Percentiles rank a stretch among this genome's conserved stretches.
phyloP scores from a whole-genome alignment of 1,284 basidiomycete species.

The Rhodotorula glutinis region DNA sequence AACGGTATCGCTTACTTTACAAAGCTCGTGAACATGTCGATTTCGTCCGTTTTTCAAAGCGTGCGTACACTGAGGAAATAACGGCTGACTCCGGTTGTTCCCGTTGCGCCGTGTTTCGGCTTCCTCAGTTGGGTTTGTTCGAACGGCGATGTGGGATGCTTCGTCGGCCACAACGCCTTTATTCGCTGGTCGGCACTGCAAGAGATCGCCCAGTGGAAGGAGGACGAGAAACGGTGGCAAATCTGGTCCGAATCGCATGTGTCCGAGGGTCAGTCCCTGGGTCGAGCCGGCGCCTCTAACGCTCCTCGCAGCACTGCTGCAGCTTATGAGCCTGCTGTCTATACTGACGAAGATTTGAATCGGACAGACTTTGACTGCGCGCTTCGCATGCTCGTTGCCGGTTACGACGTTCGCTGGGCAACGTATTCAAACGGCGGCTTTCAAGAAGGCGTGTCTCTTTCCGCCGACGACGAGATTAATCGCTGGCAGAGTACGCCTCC shows the following conservation, averaged over 20 bases:
- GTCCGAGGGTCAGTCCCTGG: conserved; percentile 45
- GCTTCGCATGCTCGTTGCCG: conserved; percentile 41
- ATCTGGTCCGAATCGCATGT: conserved; percentile 79
- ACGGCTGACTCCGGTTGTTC: too few relatives aligned
- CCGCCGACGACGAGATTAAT: conserved; percentile 49
- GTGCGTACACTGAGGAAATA: too few relatives aligned
- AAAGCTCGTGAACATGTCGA: conserved; percentile 6
- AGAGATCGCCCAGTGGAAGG: conserved; percentile 51
- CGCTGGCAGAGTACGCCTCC: conserved; percentile 23
- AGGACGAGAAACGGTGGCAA: conserved; percentile 56
- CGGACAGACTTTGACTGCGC: conserved; percentile 62
- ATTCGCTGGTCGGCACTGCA: conserved; percentile 79
- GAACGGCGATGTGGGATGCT: conserved; percentile 55
- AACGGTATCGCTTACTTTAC: conserved; percentile 75
- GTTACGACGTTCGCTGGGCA: conserved; percentile 77
- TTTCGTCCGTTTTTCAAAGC: not conserved
- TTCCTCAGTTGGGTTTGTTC: conserved; percentile 10
- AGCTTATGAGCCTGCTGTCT: too few relatives aligned
- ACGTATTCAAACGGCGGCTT: conserved; percentile 75
- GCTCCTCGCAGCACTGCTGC: not conserved
- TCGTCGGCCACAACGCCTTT: conserved; percentile 85
- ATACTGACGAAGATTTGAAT: too few relatives aligned
- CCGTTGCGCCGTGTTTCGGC: too few relatives aligned
- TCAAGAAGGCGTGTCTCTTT: conserved; percentile 80
- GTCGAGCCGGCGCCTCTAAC: not conserved